These are phyloP conservation scores for Waltergamsia citrina DNA, from an alignment of 2,329 filamentous ascomycete species.

Conservation along the genomic window DNA sequence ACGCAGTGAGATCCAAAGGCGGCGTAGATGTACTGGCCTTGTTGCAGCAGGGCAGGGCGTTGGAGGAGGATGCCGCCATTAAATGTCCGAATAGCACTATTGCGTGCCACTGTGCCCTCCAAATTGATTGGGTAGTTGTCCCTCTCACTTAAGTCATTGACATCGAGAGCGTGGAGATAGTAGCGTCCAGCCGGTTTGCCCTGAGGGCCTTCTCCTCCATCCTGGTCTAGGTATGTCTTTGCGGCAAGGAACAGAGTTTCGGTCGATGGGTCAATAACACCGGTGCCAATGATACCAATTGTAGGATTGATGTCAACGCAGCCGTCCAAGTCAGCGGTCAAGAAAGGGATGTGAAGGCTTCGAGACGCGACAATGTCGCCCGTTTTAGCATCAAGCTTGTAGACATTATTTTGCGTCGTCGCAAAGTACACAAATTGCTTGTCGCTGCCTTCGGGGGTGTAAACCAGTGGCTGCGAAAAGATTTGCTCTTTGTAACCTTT, in stretches of 20 bases:
- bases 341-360: constrained; percentile 38
- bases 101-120: constrained; percentile 33
- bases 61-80: constrained; percentile 42
- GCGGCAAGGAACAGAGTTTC: constrained; percentile 33
- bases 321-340: constrained; percentile 34
- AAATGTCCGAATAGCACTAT: constrained; percentile 37
- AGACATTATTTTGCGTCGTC: constrained; percentile 48
- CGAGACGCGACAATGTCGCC: constrained; percentile 37
- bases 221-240: constrained; percentile 30
- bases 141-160: constrained; percentile 24
- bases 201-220: constrained; percentile 15
- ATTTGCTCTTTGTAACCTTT: constrained; percentile 39
- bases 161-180: constrained; percentile 25
- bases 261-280: constrained; percentile 33
- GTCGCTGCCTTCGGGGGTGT: constrained; percentile 34
- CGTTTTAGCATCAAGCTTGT: constrained; percentile 45
- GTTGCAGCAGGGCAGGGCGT: constrained; percentile 34
- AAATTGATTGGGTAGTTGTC: constrained; percentile 36
- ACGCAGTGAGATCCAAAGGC: constrained; percentile 48
- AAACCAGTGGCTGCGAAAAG: constrained; percentile 37
- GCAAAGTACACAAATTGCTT: constrained; percentile 46
- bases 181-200: constrained; percentile 23
- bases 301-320: constrained; percentile 39
- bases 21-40: constrained; percentile 37
- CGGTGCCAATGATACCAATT: constrained; percentile 34